Conservation (phyloP, 495 filamentous ascomycete genomes). For the Monascus purpureus region DNA sequence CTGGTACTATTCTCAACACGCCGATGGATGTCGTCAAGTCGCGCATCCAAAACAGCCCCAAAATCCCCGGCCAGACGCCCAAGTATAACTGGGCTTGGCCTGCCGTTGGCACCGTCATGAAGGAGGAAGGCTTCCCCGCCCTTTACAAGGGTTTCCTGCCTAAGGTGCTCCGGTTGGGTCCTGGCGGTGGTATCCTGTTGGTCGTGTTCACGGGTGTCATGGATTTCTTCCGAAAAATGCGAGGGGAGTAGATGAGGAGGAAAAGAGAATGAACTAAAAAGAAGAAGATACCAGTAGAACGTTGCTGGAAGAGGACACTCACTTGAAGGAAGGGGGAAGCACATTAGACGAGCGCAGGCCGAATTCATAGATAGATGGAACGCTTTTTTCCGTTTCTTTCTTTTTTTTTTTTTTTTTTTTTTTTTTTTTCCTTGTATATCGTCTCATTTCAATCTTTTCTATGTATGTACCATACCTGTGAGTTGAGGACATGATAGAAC, state of each 20-base stretch:
- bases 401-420: conserved; percentile 1
- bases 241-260: conserved; percentile 10
- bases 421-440: conserved; percentile 1
- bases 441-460: background rate
- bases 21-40: conserved; percentile 97
- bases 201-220: conserved; percentile 89
- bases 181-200: conserved; percentile 80
- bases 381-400: background rate
- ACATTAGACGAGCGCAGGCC: background rate
- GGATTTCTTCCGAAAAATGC: conserved; percentile 68
- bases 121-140: conserved; percentile 83
- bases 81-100: conserved; percentile 99
- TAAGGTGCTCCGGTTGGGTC: conserved; percentile 81
- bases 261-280: conserved; percentile 5
- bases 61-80: conserved; percentile 58
- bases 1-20: conserved; percentile 90
- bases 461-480: no score
- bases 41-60: conserved; percentile 84
- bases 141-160: conserved; percentile 97
- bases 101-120: conserved; percentile 68
- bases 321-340: background rate
- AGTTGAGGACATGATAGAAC: no score
- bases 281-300: conserved; percentile 1
- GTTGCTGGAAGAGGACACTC: background rate
- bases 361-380: background rate